Percentiles rank a stretch among this genome's conserved stretches.
Conservation (phyloP, 805 yeast genomes). For the Suhomyces vadensis region DNA sequence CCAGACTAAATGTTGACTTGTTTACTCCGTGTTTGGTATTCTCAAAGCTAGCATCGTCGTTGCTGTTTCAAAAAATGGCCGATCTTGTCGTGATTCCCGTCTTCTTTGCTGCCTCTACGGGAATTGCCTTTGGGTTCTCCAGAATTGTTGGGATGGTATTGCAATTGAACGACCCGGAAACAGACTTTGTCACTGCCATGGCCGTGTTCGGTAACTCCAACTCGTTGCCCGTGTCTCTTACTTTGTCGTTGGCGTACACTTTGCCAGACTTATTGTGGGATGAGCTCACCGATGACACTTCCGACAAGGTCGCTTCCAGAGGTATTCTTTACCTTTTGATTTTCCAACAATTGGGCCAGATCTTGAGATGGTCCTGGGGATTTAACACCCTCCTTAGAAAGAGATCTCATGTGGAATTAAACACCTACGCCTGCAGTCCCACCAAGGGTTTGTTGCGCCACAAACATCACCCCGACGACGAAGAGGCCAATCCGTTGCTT, state of each 20-base stretch:
- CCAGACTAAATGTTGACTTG: slow-evolving; percentile 80
- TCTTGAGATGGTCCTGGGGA: slow-evolving; percentile 87
- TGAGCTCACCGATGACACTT: slow-evolving; percentile 61
- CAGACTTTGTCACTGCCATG: slow-evolving; percentile 94
- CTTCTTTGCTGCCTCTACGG: slow-evolving; percentile 79
- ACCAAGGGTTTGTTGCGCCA: slow-evolving; percentile 2
- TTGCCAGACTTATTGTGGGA: slow-evolving; percentile 78
- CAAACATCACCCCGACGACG: slow-evolving; percentile 6
- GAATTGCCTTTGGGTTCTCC: slow-evolving; percentile 68
- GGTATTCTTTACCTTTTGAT: slow-evolving; percentile 73
- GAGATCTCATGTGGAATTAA: slow-evolving; percentile 42
- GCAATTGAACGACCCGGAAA: slow-evolving; percentile 66
- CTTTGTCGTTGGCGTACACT: slow-evolving; percentile 74
- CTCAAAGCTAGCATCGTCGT: slow-evolving; percentile 65
- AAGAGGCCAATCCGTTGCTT: slow-evolving; percentile 17
- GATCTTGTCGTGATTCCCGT: slow-evolving; percentile 86
- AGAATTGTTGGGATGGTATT: slow-evolving; percentile 52
- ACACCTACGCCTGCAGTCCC: slow-evolving; percentile 15
- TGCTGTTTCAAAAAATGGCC: slow-evolving; percentile 72
- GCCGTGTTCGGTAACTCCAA: slow-evolving; percentile 96
- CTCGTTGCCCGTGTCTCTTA: slow-evolving; percentile 89
- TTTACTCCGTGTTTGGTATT: slow-evolving; percentile 96
- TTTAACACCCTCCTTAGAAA: slow-evolving; percentile 66
- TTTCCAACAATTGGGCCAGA: slow-evolving; percentile 82
- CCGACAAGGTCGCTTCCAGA: slow-evolving; percentile 73